Percentiles rank a stretch among this genome's conserved stretches.
Conservation (phyloP, 2,329 filamentous ascomycete genomes). For the Ophiostoma sp. region DNA sequence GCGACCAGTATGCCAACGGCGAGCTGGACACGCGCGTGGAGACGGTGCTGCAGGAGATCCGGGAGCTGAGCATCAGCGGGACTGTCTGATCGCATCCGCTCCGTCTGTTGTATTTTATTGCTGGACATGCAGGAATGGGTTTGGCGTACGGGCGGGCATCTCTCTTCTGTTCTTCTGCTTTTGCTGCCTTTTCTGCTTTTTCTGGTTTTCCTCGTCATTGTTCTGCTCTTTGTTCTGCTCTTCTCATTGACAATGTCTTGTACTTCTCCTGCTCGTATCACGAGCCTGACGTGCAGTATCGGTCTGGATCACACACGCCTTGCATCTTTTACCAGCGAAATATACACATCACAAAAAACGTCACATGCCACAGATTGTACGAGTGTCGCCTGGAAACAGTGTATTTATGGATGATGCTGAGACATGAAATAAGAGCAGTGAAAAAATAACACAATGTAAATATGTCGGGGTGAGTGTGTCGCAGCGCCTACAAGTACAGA, state of each 20-base stretch:
- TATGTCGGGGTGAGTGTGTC: not conserved
- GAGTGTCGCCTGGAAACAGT: not conserved
- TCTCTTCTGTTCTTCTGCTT: not conserved
- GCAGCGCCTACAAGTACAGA: conserved; percentile 74
- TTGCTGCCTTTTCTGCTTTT: not conserved
- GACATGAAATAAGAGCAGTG: not conserved
- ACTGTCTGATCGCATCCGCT: conserved; percentile 44
- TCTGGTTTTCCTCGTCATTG: not conserved
- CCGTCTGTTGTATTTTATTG: not conserved
- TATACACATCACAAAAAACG: no score
- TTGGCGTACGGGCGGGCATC: not conserved
- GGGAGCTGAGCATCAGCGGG: conserved; percentile 86
- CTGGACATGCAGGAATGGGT: not conserved
- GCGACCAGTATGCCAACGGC: conserved; percentile 92
- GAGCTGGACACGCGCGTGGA: conserved; percentile 88
- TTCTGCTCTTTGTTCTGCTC: not conserved
- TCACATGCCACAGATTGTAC: no score
- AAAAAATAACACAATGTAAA: not conserved
- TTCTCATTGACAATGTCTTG: no score
- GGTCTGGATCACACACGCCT: not conserved
- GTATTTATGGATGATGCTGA: conserved; percentile 9
- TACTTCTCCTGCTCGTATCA: no score
- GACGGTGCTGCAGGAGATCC: conserved; percentile 92
- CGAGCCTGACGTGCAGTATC: no score
- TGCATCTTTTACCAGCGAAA: not conserved